Evolutionary conservation across 2,329 filamentous ascomycete genomes (phyloP).

Genomic region (Epichloe sp.): DNA sequence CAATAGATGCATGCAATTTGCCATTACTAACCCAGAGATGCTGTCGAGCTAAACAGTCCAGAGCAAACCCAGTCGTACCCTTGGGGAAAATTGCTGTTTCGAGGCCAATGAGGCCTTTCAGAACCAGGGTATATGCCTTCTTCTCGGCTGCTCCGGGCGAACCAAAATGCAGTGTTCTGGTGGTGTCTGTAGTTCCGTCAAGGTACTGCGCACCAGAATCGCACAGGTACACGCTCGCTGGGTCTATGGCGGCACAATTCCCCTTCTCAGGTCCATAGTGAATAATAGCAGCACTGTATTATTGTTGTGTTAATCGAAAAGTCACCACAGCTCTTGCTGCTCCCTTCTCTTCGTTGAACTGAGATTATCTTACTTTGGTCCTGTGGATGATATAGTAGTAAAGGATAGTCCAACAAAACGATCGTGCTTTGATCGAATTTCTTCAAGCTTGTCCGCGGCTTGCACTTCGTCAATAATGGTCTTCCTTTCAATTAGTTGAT

Average conservation of each 20-base stretch:
- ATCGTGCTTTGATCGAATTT: conserved; percentile 52
- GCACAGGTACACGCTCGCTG: conserved; percentile 78
- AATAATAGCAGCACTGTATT: conserved; percentile 72
- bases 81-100: conserved; percentile 85
- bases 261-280: conserved; percentile 86
- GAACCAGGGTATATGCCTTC: conserved; percentile 82
- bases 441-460: conserved; percentile 82
- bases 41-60: conserved; percentile 81
- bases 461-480: conserved; percentile 72
- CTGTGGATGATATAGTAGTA: conserved; percentile 89
- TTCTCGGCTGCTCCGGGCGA: conserved; percentile 70
- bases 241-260: conserved; percentile 72
- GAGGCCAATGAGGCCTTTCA: conserved; percentile 87
- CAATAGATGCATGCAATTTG: background rate
- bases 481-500: conserved; percentile 66
- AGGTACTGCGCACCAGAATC: conserved; percentile 95
- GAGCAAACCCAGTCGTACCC: conserved; percentile 82
- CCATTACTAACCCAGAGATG: conserved; percentile 62
- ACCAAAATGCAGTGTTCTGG: conserved; percentile 84
- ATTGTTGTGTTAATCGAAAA: background rate
- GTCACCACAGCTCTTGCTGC: background rate
- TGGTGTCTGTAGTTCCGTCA: conserved; percentile 93
- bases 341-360: no score
- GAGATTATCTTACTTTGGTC: conserved; percentile 44
- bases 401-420: conserved; percentile 87